Evolutionary conservation across 1,284 basidiomycete genomes (phyloP), one percentile per base, ranked within the genome.

Genomic region (Ceratobasidium sp.): DNA sequence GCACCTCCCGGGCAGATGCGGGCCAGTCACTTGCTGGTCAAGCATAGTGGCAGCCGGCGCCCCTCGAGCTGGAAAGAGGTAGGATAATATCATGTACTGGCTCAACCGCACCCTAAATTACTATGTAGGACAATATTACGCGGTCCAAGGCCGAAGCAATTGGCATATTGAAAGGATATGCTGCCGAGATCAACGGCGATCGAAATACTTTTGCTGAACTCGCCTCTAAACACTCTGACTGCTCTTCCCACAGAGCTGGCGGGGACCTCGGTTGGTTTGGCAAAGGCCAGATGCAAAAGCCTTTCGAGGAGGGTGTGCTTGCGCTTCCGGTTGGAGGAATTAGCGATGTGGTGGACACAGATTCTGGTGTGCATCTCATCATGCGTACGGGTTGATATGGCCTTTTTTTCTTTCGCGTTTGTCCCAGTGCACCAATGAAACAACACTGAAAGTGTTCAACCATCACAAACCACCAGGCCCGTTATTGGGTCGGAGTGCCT

Each of bases 281-380:
- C 1, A 88, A 84, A 16, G 94, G 93, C 1, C 92, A 94, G 85
- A 99, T 99, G 98, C 98, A 99, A 84, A 96, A 95, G 83, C 90
- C 95, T 27, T 99, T 99, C 81, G 96, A 98, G 84, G 94, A 98
- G 29, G 93, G 93, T 3, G 88, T 96, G 9, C 98, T 90, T 82
- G 88, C 83, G 0, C 87, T 98, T 76, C 81, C 90, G 73, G 88
- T 93, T n/a, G 94, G 92, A 16, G 84, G 94, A 83, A 90, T 98
- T 78, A 96, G 94, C 82, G 91, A 89, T 63, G 85, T 98, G 68
- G 88, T 98, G 81, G 90, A 90, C 79, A 93, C 96, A 49, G 97
- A 98, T 79, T 96, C 94, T 78, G 98, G 98, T n/a, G 93, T 98
- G 14, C 98, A 99, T 82, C 82, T 98, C 78, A 94, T 99, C 80